phyloP scores from a whole-genome alignment of 2,329 filamentous ascomycete species.

The Ceratocystis cubensis region DNA sequence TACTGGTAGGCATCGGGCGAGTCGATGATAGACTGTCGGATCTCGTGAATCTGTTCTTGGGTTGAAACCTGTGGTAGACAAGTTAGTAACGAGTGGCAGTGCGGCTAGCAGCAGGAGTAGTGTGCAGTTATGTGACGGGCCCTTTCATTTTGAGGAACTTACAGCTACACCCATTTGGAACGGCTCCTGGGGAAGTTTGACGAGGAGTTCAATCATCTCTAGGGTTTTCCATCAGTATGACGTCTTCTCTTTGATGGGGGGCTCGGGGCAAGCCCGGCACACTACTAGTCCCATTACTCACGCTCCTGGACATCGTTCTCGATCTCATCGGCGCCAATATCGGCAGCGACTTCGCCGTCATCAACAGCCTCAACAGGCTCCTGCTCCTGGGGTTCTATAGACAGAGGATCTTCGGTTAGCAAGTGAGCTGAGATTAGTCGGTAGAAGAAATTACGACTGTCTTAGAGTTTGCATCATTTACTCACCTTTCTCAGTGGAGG shows the following conservation, averaged over 20 bases:
- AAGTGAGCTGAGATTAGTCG: neutral
- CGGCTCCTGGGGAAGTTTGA: conserved; percentile 20
- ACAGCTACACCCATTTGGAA: conserved; percentile 15
- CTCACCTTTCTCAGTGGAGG: conserved; percentile 17
- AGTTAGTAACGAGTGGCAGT: neutral
- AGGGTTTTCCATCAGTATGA: neutral
- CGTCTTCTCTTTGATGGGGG: neutral
- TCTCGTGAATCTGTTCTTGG: conserved; percentile 93
- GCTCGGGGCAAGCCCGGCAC: neutral
- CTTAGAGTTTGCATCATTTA: too few relatives aligned
- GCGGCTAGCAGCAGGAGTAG: neutral
- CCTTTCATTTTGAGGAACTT: conserved; percentile 4
- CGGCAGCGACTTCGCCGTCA: conserved; percentile 1
- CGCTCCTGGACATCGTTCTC: conserved; percentile 14
- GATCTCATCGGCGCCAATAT: conserved; percentile 7
- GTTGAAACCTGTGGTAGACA: conserved; percentile 54
- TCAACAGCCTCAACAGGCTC: conserved; percentile 16
- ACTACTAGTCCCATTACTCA: neutral
- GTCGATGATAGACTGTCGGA: conserved; percentile 93
- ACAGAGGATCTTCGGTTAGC: neutral
- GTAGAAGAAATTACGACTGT: too few relatives aligned
- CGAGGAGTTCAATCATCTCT: conserved; percentile 19
- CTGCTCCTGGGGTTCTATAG: conserved; percentile 14
- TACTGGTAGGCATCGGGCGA: conserved; percentile 87
- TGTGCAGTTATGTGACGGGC: neutral